Base-by-base conservation (phyloP, 768 basidiomycete species). In the Mycena vulgaris region DNA sequence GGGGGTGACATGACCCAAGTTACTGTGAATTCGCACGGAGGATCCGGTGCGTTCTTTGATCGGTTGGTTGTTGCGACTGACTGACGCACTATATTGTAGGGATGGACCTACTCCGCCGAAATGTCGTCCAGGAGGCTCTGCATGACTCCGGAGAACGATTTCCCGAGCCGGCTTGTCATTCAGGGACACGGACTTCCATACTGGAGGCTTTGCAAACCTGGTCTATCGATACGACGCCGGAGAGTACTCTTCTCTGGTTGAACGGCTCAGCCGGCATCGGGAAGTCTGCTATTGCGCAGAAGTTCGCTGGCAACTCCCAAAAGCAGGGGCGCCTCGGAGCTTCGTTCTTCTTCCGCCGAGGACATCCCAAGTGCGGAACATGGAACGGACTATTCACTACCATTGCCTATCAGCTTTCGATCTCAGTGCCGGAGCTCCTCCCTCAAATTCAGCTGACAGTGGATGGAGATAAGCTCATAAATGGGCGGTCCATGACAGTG, bases 331-430 rank as follows among this genome's bases (percentile, higher is more conserved):
- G 21, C 10, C 73, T 81, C 5, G 79, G 74, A 23, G 80, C 76
- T 0, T 75, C 77, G 45, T 81, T 82, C 72, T 82, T 81, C 66
- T 81, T 82, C 73, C 77, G 75, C 0, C 73, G 78, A 16, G 73
- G 73, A 33, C 75, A 74, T 55, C 52, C 75, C 17, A 75, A 75
- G 40, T 72, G 80, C 8, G 70, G 69, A 2, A 75, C 74, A 13
- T 74, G 71, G 13, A 68, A 63, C 21, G 69, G 67, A 28, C 69
- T 81, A 2, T 37, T 80, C 8, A 71, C 79, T 2, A 80, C 80
- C 0, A 35, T 82, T 19, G 71, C 77, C 3, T 75, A 59, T 5
- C 79, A 82, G 30, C 63, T 82, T 7, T 63, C 71, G 0, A 56
- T 52, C 19, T 47, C 45, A 0, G 57, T 68, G 45, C 58, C 72